Conservation (phyloP, 768 basidiomycete genomes). For the Mycena olivaceomarginata region DNA sequence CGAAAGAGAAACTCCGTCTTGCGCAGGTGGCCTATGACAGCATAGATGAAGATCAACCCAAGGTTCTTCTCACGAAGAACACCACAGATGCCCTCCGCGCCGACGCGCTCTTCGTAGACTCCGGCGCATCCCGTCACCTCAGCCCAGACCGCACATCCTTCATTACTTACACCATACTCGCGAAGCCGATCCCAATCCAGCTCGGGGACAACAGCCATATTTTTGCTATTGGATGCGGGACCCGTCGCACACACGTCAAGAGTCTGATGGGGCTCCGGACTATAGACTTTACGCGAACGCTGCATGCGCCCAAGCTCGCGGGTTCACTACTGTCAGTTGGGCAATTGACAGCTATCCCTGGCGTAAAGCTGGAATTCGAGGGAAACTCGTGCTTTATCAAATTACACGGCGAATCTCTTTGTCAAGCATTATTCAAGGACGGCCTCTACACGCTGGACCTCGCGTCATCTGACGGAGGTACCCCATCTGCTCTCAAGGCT, state of each 20-base stretch:
- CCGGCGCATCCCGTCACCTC: slow-evolving; percentile 27
- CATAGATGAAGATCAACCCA: neutral
- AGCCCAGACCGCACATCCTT: neutral
- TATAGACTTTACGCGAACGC: slow-evolving; percentile 4
- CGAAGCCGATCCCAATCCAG: slow-evolving; percentile 7
- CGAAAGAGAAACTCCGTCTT: slow-evolving; percentile 5
- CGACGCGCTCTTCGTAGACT: slow-evolving; percentile 17
- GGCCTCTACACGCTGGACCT: slow-evolving; percentile 16
- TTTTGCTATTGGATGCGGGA: neutral
- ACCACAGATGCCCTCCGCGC: neutral
- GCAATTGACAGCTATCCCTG: neutral
- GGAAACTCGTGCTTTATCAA: slow-evolving; percentile 7
- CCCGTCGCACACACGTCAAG: neutral
- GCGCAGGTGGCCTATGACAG: slow-evolving; percentile 8
- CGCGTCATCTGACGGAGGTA: neutral
- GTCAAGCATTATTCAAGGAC: slow-evolving; percentile 1
- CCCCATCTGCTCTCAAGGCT: neutral
- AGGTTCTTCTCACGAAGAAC: slow-evolving; percentile 23
- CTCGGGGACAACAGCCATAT: slow-evolving; percentile 13
- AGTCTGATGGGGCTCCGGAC: neutral
- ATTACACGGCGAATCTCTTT: neutral
- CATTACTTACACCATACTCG: slow-evolving; percentile 7
- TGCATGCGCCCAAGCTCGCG: neutral
- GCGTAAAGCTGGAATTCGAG: slow-evolving; percentile 22
- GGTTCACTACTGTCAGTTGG: slow-evolving; percentile 5